Conservation (phyloP, 768 basidiomycete genomes). For the Tephrocybe sp. region DNA sequence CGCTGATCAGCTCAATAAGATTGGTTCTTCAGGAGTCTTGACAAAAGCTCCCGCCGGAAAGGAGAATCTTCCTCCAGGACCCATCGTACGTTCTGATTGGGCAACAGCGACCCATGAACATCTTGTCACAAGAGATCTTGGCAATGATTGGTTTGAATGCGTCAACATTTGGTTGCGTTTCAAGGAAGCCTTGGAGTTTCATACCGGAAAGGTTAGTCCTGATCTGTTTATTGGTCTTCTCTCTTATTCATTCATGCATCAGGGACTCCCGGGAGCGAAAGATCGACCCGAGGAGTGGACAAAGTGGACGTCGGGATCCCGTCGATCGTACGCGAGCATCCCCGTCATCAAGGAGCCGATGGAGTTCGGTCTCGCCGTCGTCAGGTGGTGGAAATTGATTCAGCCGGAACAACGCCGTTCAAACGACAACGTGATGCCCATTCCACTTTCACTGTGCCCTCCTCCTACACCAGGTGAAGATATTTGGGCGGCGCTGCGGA, state of each 20-base stretch:
- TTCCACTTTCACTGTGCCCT: not conserved
- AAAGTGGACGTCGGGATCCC: conserved; percentile 9
- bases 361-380: conserved; percentile 14
- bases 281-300: conserved; percentile 15
- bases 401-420: conserved; percentile 9
- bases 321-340: conserved; percentile 4
- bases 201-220: not conserved
- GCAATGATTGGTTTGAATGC: not conserved
- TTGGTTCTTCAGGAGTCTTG: not conserved
- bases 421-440: not conserved
- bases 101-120: not conserved
- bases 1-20: not conserved
- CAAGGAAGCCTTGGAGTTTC: conserved; percentile 6
- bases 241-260: not conserved
- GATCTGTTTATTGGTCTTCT: not conserved
- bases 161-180: conserved; percentile 8
- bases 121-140: not conserved
- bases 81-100: not conserved
- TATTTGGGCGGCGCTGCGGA: conserved; percentile 5
- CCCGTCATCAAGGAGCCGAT: conserved; percentile 10
- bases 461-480: not conserved
- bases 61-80: conserved; percentile 4
- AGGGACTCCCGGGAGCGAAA: not conserved
- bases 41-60: not conserved
- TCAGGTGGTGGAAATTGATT: conserved; percentile 17